Base-by-base conservation (phyloP, 2,329 filamentous ascomycete genomes). In the Paracamarosporium sp. region DNA sequence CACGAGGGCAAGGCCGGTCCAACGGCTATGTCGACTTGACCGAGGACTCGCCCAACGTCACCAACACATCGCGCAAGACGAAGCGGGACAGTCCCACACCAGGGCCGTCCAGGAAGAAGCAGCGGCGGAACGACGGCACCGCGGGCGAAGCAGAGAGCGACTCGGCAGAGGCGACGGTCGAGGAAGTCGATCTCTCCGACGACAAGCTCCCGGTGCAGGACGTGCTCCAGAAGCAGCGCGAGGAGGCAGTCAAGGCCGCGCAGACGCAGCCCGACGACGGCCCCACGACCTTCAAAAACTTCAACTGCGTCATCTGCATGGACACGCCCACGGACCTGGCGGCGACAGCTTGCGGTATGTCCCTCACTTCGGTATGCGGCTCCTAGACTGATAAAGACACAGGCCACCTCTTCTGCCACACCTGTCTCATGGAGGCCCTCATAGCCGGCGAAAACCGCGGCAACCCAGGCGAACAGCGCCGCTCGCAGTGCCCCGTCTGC, bases 381-480 rank as follows among this genome's bases (percentile, higher is more conserved):
- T 2, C 40, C 3, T 15, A 9, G 20, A 20, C 25, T 44, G 24
- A 65, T 70, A 56, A 67, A 20, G 1, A 33, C 13, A 1, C 1
- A 87, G 85, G 86, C 0, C 86, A 89, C 67, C 78, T 88, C 24
- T 88, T 88, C 72, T 89, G 86, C 69, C 86, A 88, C 64, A 82
- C 83, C 33, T 89, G 86, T 64, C 82, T 89, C 40, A 81, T 84
- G 50, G 83, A 87, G 67, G 83, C 85, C n/a, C 74, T 89, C 17
- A 83, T 83, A 36, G 82, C 82, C 25, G 81, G 82, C 41, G 84
- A 86, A 63, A 81, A 82, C 61, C 81, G 80, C 38, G 68, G 76
- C 9, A 79, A 78, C 1, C 73, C 77, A 6, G 76, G 76, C 41
- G 77, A 78, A 59, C 78, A 75, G 1, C 80, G 73, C 43, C 73